Evolutionary conservation across 2,329 filamentous ascomycete species (phyloP).

Genomic region (Aspergillus nomiae): DNA sequence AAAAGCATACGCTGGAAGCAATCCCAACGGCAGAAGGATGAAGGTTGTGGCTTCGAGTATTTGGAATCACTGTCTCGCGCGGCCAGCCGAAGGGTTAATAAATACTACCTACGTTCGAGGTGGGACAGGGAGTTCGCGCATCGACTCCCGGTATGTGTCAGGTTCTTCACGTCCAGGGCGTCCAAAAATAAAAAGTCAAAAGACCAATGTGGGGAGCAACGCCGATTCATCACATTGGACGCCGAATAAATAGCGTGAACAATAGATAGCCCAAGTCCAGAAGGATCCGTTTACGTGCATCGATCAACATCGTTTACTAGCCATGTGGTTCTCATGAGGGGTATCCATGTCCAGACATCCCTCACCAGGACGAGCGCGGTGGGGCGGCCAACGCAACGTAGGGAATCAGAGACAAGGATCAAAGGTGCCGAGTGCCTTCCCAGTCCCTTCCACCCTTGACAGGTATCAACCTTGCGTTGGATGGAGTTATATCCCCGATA

Average conservation of each 20-base stretch:
- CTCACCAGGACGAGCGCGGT: neutral
- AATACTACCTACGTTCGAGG: neutral
- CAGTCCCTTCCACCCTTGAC: neutral
- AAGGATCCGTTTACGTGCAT: neutral
- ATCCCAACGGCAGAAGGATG: constrained; percentile 8
- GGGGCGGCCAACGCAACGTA: neutral
- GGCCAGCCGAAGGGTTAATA: neutral
- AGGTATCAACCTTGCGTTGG: neutral
- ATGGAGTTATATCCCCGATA: neutral
- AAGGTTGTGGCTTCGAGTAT: constrained; percentile 21
- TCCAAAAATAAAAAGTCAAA: neutral
- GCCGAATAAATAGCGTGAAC: neutral
- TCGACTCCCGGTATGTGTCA: neutral
- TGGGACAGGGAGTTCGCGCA: neutral
- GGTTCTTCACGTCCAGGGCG: neutral
- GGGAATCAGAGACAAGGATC: neutral
- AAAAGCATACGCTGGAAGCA: constrained; percentile 9
- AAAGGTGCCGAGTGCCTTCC: neutral
- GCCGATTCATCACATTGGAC: neutral
- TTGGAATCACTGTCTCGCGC: constrained; percentile 23
- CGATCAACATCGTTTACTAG: neutral
- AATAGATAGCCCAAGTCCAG: neutral
- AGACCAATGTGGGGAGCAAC: neutral
- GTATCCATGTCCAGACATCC: neutral
- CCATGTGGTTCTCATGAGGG: constrained; percentile 1